Base-by-base conservation (phyloP, 2,329 filamentous ascomycete genomes). In the Tolypocladium sp. region DNA sequence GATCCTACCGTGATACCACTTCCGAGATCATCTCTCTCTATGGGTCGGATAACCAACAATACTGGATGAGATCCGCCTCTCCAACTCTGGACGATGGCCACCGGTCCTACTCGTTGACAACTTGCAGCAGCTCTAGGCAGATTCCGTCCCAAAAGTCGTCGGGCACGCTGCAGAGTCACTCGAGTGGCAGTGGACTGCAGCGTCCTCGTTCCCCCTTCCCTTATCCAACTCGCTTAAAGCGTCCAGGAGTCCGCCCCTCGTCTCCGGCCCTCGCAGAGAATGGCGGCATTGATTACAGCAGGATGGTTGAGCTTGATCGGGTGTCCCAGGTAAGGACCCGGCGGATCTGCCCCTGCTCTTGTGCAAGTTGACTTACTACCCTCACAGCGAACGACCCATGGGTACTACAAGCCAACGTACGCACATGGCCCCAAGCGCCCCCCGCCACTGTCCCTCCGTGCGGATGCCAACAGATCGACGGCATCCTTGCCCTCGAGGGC, bases 131-230 rank as follows among this genome's bases (percentile, higher is more conserved):
- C 61, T 79, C 80, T 9, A 72, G 73, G 22, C 71, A 73, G 15
- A 66, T 80, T n/a, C 75, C 77, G 12, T 78, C 77, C 33, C 75
- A 78, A 58, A 76, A 74, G 62, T 81, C 81, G 7, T 78, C 74
- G 49, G 72, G 73, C 6, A 81, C 78, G 33, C 67, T 82, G 49
- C 76, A 79, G 61, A 82, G 77, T 60, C 76, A 78, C 38, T 70
- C 72, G 25, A 79, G 79, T 33, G 68, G 68, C 27, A 67, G 67
- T 52, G 68, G 71, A 37, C 65, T 79, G 56, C 81, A 82, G 63
- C 76, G 82, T n/a, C 80, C 82, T 55, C 76, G 81, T 37, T 85
- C 83, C 27, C 82, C 83, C 1, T 85, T 82, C 61, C 81, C 81
- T 27, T 85, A 85, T 60, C 82, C 82, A 33, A 79, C 82, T 53